Percentiles rank a stretch among this genome's conserved stretches.
Evolutionary conservation across 768 basidiomycete genomes (phyloP).

Genomic region (Tylopilus balloui): DNA sequence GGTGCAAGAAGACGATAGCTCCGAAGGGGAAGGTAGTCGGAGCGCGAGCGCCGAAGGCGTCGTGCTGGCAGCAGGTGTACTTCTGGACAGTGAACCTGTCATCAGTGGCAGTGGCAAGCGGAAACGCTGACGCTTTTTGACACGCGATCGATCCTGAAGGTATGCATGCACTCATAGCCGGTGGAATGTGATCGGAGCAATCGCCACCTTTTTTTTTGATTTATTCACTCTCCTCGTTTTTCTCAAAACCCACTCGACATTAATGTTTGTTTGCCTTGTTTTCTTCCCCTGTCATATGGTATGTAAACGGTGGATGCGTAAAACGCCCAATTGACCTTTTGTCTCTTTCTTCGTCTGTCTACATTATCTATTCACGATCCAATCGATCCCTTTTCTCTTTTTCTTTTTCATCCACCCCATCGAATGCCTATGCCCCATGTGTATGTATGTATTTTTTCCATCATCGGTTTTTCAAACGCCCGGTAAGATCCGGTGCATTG

Average conservation of each 20-base stretch:
- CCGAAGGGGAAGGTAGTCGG: constrained; percentile 19
- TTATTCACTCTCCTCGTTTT: background rate
- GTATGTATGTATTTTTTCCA: background rate
- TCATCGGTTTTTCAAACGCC: background rate
- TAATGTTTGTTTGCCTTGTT: background rate
- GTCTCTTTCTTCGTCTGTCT: background rate
- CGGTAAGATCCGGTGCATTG: background rate
- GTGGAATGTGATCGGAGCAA: too few relatives aligned
- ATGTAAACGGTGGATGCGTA: constrained; percentile 5
- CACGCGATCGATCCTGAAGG: background rate
- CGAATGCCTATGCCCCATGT: background rate
- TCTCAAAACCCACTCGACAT: too few relatives aligned
- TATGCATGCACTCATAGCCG: background rate
- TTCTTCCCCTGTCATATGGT: constrained; percentile 9
- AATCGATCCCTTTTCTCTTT: background rate
- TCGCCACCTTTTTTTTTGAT: background rate
- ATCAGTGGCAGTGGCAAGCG: constrained; percentile 25
- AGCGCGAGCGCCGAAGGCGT: constrained; percentile 18
- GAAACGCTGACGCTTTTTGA: constrained; percentile 17
- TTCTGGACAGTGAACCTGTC: constrained; percentile 6
- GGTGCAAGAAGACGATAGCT: constrained; percentile 15
- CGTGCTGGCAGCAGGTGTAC: background rate
- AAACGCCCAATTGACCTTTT: background rate
- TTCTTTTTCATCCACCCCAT: background rate
- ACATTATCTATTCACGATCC: constrained; percentile 8